These are phyloP conservation scores for Ochetophila trinervis DNA, from an alignment of 306 rosid species.

Conservation along the genomic window DNA sequence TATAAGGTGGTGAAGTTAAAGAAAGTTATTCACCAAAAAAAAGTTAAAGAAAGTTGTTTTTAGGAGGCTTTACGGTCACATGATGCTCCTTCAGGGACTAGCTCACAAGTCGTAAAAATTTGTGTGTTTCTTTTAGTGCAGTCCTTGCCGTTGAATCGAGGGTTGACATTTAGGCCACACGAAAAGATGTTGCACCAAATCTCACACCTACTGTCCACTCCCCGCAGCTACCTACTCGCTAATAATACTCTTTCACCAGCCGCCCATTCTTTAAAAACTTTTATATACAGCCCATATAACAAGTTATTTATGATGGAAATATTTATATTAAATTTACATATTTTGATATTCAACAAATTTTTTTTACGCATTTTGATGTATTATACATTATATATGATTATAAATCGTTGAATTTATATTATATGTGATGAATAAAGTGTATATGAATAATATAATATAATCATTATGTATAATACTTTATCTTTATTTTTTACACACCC, in stretches of 20 bases:
- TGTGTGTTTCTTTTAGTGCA: slow-evolving; percentile 6
- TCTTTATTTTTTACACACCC: no score
- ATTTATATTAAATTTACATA: no score
- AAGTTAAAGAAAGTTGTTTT: not conserved
- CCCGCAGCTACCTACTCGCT: not conserved
- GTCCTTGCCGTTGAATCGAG: slow-evolving; percentile 32
- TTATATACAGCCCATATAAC: no score
- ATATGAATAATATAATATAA: no score
- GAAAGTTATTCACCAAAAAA: not conserved
- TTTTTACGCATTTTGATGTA: no score
- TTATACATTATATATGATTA: no score
- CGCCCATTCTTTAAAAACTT: no score
- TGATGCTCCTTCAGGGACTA: slow-evolving; percentile 25
- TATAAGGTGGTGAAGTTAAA: not conserved
- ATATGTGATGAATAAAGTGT: no score
- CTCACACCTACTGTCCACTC: slow-evolving; percentile 5
- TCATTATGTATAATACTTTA: no score
- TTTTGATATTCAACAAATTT: no score
- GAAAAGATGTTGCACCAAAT: slow-evolving; percentile 13
- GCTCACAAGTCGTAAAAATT: slow-evolving; percentile 23
- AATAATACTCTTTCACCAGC: not conserved
- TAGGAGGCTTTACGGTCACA: slow-evolving; percentile 24
- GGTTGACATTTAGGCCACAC: slow-evolving; percentile 40
- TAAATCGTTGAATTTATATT: no score
- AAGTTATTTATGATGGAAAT: no score